A percentile compares a stretch with the other conserved stretches of the same genome.
These are phyloP conservation scores for Craterostigma plantagineum DNA, from an alignment of 257 asterid species.

Conservation along the genomic window DNA sequence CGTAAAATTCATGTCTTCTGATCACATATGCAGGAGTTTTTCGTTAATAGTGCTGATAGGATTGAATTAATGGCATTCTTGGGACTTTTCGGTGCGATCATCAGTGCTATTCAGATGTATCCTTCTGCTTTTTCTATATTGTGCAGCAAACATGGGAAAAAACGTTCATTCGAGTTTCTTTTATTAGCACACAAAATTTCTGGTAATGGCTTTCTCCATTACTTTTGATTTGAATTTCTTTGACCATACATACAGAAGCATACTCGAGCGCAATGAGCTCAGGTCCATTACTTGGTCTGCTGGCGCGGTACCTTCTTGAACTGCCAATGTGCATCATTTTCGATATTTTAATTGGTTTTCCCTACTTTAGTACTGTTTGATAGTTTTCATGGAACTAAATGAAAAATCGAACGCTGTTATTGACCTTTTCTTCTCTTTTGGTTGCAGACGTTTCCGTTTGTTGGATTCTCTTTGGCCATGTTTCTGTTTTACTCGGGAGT, in stretches of 20 bases:
- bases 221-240: slow-evolving; percentile 9
- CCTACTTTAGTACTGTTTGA: too few relatives aligned
- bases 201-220: not conserved
- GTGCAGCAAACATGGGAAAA: too few relatives aligned
- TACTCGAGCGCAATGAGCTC: slow-evolving; percentile 80
- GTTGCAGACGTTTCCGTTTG: slow-evolving; percentile 61
- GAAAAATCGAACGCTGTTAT: too few relatives aligned
- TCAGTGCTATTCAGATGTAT: slow-evolving; percentile 87
- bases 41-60: slow-evolving; percentile 78
- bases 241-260: slow-evolving; percentile 35
- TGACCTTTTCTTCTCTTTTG: slow-evolving; percentile 8
- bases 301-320: slow-evolving; percentile 73
- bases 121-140: slow-evolving; percentile 10
- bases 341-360: too few relatives aligned
- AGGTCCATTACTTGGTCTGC: slow-evolving; percentile 63
- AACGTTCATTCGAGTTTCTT: not conserved
- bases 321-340: too few relatives aligned
- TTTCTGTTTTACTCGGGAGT: slow-evolving; percentile 75
- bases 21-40: slow-evolving; percentile 62
- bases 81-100: slow-evolving; percentile 81
- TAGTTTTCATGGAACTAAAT: too few relatives aligned
- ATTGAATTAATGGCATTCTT: slow-evolving; percentile 86
- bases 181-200: too few relatives aligned
- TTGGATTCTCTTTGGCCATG: slow-evolving; percentile 81
- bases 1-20: too few relatives aligned